These are phyloP conservation scores for Solanum hybrid DNA, from an alignment of 305 asterid species.

Conservation along the genomic window DNA sequence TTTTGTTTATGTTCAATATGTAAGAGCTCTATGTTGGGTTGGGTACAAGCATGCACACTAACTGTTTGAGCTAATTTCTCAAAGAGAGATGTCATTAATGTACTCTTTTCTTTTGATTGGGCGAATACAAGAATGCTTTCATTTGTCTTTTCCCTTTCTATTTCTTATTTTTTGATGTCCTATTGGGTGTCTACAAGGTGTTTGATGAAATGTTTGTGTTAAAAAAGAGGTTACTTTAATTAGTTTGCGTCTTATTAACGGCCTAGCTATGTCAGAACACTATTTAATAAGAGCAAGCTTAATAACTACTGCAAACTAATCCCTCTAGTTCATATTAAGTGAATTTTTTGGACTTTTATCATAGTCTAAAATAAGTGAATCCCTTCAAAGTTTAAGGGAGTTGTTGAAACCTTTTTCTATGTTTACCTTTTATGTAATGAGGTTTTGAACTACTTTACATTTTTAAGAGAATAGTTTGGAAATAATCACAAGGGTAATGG, in stretches of 20 bases:
- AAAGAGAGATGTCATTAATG: not conserved
- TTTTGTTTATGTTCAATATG: not conserved
- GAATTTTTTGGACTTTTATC: not conserved
- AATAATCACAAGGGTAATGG: not conserved
- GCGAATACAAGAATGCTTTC: not conserved
- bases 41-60: not conserved
- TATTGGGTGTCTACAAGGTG: not conserved
- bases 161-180: not conserved
- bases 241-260: not conserved
- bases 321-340: not conserved
- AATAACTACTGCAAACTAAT: not conserved
- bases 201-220: not conserved
- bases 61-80: not conserved
- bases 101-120: not conserved
- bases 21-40: not conserved
- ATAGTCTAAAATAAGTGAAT: too few relatives aligned
- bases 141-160: not conserved
- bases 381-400: not conserved
- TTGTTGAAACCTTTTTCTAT: not conserved
- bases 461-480: not conserved
- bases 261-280: not conserved
- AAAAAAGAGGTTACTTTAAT: not conserved
- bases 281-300: not conserved
- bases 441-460: not conserved
- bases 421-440: not conserved